Evolutionary conservation across 495 filamentous ascomycete genomes (phyloP), one percentile per base, ranked within the genome.

Genomic region (Penicillium taxi): DNA sequence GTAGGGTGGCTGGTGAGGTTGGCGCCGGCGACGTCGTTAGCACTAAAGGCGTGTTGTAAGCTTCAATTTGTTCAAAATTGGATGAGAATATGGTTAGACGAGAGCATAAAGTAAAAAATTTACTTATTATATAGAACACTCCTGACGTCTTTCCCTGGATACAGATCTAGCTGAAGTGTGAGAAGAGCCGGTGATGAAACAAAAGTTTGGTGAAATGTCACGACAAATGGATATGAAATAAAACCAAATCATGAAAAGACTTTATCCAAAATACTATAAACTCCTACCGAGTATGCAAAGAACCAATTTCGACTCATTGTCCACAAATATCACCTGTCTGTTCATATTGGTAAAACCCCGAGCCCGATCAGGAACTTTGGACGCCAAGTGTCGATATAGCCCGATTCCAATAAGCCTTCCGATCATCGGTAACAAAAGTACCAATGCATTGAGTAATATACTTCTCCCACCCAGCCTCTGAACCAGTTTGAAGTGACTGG

Each of bases 1-100:
- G 78, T 50, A 69, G 89, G 9, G 70, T 70, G 26, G 84, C 78
- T 19, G 75, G 91, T 2, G 73, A 77, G 36, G 84, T 85, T 30
- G 77, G 79, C 43, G 86, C 87, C 51, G 86, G 86, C 0, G 91
- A 98, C 74, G 77, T 96, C 20, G 82, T 86, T 19, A 95, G 88
- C 62, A 96, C 89, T 9, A 96, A 96, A 72, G 89, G 89, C 9
- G 88, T 90, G 80, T 47, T 80, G 26, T 67, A 59, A 51, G 35
- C 9, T n/a, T n/a, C n/a, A n/a, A n/a, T n/a, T n/a, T 17, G 15
- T 26, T 18, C 6, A n/a, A 22, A 21, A 33, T 22, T 11, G 14
- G 23, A 48, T 29, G 32, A 35, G 40, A 32, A 20, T 35, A 37
- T 32, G 34, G 31, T 39, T 23, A 27, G n/a, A n/a, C n/a, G n/a